These are phyloP conservation scores for Cavenderia fasciculata DNA, from an alignment of 78 protist genomes.

Conservation along the genomic window DNA sequence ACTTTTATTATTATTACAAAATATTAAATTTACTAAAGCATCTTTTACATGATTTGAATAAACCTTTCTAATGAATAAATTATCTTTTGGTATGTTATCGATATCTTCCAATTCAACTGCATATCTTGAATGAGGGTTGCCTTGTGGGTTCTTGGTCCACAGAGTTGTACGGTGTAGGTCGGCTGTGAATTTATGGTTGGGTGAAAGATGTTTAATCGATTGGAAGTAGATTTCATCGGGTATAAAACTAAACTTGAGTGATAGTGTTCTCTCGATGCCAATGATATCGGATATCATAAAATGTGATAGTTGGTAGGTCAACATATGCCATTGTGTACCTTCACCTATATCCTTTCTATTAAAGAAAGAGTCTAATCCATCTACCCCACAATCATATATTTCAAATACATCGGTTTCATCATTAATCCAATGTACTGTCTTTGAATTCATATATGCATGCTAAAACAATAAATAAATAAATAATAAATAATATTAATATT, in stretches of 20 bases:
- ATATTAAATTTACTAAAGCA: constrained; percentile 2
- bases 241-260: background rate
- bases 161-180: background rate
- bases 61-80: constrained; percentile 18
- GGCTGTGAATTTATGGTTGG: background rate
- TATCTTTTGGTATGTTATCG: background rate
- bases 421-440: background rate
- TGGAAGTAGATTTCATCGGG: constrained; percentile 23
- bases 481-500: too few species aligned
- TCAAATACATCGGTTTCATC: background rate
- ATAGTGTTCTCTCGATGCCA: background rate
- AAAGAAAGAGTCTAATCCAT: background rate
- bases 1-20: background rate
- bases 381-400: background rate
- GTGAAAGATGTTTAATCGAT: background rate
- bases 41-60: constrained; percentile 3
- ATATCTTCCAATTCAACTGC: background rate
- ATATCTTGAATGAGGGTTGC: background rate
- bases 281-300: constrained; percentile 1
- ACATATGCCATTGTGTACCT: constrained; percentile 12
- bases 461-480: background rate
- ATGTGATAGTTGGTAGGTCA: background rate
- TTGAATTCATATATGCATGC: background rate
- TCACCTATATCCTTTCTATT: background rate
- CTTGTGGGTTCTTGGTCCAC: background rate